Percentiles rank a stretch among this genome's conserved stretches.
Conservation (phyloP, 345 rosid genomes). For the Turnera subulata region DNA sequence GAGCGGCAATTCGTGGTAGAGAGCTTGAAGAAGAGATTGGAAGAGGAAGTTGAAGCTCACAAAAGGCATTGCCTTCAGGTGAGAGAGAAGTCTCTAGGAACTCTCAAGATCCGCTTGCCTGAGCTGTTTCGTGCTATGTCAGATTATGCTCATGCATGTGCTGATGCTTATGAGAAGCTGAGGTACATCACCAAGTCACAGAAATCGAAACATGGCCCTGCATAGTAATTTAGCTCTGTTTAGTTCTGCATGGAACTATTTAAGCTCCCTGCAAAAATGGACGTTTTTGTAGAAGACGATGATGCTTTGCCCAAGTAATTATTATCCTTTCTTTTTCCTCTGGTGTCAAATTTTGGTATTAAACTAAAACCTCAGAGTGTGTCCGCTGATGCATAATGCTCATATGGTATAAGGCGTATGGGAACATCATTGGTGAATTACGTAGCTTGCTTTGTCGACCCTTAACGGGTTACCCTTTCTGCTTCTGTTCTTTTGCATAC, state of each 20-base stretch:
- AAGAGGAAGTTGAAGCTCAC: slow-evolving; percentile 66
- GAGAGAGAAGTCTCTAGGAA: slow-evolving; percentile 84
- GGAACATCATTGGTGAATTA: no score
- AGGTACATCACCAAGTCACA: slow-evolving; percentile 38
- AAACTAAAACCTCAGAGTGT: no score
- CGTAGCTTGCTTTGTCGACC: no score
- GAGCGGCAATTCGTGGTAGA: slow-evolving; percentile 72
- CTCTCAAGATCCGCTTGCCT: slow-evolving; percentile 68
- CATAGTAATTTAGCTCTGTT: slow-evolving; percentile 4
- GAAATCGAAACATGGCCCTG: slow-evolving; percentile 26
- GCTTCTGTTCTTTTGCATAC: no score
- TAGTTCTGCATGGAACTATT: slow-evolving; percentile 8
- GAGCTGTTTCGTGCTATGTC: slow-evolving; percentile 83
- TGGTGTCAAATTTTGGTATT: no score
- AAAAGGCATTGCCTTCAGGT: slow-evolving; percentile 78
- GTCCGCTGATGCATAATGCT: no score
- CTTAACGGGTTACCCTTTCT: no score
- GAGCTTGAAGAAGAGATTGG: slow-evolving; percentile 65
- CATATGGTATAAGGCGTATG: no score
- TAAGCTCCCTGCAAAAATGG: background rate
- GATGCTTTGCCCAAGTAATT: no score
- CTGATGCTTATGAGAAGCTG: slow-evolving; percentile 58
- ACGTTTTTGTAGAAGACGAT: slow-evolving; percentile 2
- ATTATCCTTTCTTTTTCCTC: no score
- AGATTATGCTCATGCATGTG: slow-evolving; percentile 63